These are phyloP conservation scores for Neonothopanus nambi DNA, from an alignment of 1,284 basidiomycete species.

Conservation along the genomic window DNA sequence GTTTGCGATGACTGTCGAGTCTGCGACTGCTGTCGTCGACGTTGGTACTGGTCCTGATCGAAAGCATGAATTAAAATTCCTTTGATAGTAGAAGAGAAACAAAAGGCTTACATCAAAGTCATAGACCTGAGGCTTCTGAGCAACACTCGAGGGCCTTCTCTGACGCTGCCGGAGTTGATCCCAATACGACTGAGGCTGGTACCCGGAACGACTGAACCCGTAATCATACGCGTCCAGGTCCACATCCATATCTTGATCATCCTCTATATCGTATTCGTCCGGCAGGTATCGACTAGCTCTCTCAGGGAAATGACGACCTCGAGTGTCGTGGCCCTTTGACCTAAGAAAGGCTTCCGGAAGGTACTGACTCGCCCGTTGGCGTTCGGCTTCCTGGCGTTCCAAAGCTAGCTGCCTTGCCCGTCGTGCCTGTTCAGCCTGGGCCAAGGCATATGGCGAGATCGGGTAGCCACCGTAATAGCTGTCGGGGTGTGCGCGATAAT, in stretches of 20 bases:
- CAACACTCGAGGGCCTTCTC: neutral
- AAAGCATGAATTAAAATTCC: neutral
- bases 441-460: neutral
- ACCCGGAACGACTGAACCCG: constrained; percentile 2
- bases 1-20: too few relatives aligned
- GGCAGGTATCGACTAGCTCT: constrained; percentile 9
- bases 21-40: too few relatives aligned
- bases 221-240: constrained; percentile 10
- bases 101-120: neutral
- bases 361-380: constrained; percentile 9
- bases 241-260: neutral
- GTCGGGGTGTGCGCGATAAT: neutral
- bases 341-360: constrained; percentile 3
- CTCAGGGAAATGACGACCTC: constrained; percentile 6
- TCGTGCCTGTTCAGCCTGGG: constrained; percentile 8
- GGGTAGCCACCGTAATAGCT: neutral
- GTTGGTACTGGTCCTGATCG: too few relatives aligned
- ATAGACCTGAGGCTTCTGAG: neutral
- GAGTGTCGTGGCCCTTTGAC: neutral
- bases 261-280: constrained; percentile 2
- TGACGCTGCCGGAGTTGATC: neutral
- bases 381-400: constrained; percentile 1
- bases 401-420: neutral
- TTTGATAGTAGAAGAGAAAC: neutral
- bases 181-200: neutral